Percentiles rank a stretch among this genome's conserved stretches.
Conservation (phyloP, 164 flowering plant species). For the Annona squamosa region DNA sequence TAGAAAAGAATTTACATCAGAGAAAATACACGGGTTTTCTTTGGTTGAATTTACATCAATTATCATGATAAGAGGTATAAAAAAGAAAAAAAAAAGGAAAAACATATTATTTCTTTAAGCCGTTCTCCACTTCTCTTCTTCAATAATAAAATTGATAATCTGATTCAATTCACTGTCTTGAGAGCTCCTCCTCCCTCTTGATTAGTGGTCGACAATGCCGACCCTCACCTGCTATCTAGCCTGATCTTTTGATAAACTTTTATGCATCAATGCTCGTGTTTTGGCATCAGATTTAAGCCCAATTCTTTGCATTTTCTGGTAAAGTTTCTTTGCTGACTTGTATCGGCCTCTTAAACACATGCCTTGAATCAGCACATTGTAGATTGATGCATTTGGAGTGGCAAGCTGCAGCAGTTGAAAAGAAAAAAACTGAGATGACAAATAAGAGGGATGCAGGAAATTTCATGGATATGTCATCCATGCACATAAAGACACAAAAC, state of each 20-base stretch:
- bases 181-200: not conserved
- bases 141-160: not conserved
- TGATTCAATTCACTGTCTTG: not conserved
- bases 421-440: too few relatives aligned
- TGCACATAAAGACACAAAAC: not conserved
- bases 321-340: conserved; percentile 51
- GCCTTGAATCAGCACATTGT: conserved; percentile 73
- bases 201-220: not conserved
- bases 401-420: conserved; percentile 29
- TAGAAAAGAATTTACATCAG: too few relatives aligned
- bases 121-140: not conserved
- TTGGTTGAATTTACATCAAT: too few relatives aligned
- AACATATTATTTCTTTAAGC: not conserved
- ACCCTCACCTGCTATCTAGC: conserved; percentile 8
- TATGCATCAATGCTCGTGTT: conserved; percentile 82
- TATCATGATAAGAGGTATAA: too few relatives aligned
- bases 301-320: conserved; percentile 48
- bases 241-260: conserved; percentile 31
- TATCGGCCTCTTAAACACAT: conserved; percentile 58
- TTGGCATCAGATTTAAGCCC: conserved; percentile 75
- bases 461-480: not conserved
- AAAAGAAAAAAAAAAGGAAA: too few relatives aligned
- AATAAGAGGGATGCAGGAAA: not conserved
- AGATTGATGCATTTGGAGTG: conserved; percentile 51
- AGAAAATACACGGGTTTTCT: too few relatives aligned